These are phyloP conservation scores for Ochromonas danica DNA, from an alignment of 108 stramenopile genomes.

Conservation along the genomic window DNA sequence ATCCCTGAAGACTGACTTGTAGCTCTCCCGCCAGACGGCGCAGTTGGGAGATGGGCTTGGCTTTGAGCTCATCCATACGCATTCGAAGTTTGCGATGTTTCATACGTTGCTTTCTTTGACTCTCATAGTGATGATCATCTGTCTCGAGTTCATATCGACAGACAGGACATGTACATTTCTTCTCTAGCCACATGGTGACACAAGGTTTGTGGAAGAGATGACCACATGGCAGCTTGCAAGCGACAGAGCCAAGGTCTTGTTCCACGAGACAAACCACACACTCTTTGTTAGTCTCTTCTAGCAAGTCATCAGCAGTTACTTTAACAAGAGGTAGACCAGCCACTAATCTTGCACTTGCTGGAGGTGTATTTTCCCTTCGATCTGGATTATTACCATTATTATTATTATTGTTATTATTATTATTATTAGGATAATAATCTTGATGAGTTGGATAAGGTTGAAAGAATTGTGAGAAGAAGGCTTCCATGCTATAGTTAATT, in stretches of 20 bases:
- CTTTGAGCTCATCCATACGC: background rate
- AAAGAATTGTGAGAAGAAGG: too few relatives aligned
- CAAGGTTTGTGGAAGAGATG: conserved; percentile 8
- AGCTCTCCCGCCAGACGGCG: background rate
- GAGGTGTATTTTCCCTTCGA: conserved; percentile 4
- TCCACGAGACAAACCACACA: conserved; percentile 1
- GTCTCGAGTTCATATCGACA: conserved; percentile 25
- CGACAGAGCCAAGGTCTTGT: background rate
- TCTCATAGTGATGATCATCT: conserved; percentile 4
- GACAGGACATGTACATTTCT: conserved; percentile 10
- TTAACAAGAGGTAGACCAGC: background rate
- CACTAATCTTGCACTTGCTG: background rate
- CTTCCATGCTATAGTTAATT: too few relatives aligned
- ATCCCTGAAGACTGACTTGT: background rate
- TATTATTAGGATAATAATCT: too few relatives aligned
- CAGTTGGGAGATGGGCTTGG: background rate
- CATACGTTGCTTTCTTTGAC: background rate
- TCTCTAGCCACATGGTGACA: background rate
- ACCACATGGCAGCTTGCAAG: conserved; percentile 26
- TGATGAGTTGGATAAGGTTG: too few relatives aligned
- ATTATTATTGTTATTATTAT: too few relatives aligned
- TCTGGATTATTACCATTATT: too few relatives aligned
- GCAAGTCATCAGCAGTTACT: conserved; percentile 20
- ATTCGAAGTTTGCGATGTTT: background rate
- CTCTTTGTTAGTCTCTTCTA: conserved; percentile 24